These are phyloP conservation scores for Hypoxylon lienhwacheense DNA, from an alignment of 495 filamentous ascomycete species.

Conservation along the genomic window DNA sequence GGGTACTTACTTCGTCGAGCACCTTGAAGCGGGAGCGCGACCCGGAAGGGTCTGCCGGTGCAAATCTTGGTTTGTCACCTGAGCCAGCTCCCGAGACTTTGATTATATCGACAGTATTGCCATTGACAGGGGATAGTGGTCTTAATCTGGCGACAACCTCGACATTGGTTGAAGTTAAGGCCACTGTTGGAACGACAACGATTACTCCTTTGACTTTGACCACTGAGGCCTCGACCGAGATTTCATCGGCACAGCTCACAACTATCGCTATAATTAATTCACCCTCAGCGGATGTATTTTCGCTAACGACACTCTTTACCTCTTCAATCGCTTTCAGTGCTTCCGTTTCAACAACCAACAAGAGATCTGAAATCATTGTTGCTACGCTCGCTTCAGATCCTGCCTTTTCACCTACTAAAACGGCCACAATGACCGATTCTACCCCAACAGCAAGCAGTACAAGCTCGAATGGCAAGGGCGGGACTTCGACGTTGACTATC, in stretches of 20 bases:
- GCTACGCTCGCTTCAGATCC: conserved; percentile 2
- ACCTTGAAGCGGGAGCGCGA: conserved; percentile 24
- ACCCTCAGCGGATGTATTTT: conserved; percentile 9
- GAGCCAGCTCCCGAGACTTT: conserved; percentile 14
- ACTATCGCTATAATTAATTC: conserved; percentile 27
- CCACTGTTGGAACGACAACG: conserved; percentile 10
- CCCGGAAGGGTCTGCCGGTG: conserved; percentile 14
- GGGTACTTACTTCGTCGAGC: conserved; percentile 12
- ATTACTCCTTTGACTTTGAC: conserved; percentile 14
- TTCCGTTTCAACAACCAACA: conserved; percentile 8
- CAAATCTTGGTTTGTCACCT: conserved; percentile 10
- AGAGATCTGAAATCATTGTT: conserved; percentile 6
- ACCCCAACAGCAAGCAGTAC: conserved; percentile 14
- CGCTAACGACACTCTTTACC: conserved; percentile 28
- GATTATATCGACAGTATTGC: conserved; percentile 3
- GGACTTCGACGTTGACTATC: conserved; percentile 34
- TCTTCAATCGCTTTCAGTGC: conserved; percentile 11
- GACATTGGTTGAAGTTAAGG: conserved; percentile 3
- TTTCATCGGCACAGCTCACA: conserved; percentile 19
- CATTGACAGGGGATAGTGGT: conserved; percentile 8
- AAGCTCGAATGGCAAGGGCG: conserved; percentile 4
- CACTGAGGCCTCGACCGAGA: conserved; percentile 14
- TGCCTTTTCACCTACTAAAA: conserved; percentile 8
- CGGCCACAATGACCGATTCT: conserved; percentile 22
- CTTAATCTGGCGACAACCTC: conserved; percentile 3